These are phyloP conservation scores for Cladosporium sp. DNA, from an alignment of 2,329 filamentous ascomycete genomes.

Conservation along the genomic window DNA sequence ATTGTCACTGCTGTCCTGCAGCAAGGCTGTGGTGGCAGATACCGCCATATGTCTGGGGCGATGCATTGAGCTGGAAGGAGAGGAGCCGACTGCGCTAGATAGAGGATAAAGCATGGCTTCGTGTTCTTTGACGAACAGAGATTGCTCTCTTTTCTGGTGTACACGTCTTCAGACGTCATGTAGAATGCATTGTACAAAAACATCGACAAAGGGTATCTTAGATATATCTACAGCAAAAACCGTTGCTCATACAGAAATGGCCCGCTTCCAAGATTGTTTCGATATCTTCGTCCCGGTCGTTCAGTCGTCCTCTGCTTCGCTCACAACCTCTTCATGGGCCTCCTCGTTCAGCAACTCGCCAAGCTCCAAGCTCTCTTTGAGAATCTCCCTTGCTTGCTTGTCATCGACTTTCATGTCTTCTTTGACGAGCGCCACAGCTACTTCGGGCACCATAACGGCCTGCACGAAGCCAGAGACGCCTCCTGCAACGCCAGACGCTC, in stretches of 20 bases:
- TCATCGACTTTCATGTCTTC: conserved; percentile 35
- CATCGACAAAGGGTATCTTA: conserved; percentile 8
- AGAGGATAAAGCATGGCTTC: not conserved
- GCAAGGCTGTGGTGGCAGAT: not conserved
- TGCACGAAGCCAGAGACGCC: conserved; percentile 40
- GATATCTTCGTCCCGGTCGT: not conserved
- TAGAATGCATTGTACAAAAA: conserved; percentile 11
- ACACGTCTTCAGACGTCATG: not conserved
- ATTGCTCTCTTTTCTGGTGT: not conserved
- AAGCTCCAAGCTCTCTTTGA: conserved; percentile 35
- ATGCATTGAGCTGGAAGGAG: not conserved
- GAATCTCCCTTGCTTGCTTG: conserved; percentile 26
- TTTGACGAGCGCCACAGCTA: conserved; percentile 37
- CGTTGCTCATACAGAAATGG: not conserved
- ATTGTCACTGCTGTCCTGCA: not conserved
- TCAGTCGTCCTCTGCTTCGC: conserved; percentile 21
- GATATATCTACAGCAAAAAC: not conserved
- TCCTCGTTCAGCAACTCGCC: conserved; percentile 36
- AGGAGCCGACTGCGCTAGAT: not conserved
- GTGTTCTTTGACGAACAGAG: not conserved
- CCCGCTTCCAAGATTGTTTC: not conserved
- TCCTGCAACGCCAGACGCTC: conserved; percentile 33
- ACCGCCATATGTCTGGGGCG: not conserved
- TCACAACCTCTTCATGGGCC: conserved; percentile 28
- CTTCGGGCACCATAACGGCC: conserved; percentile 39